These are phyloP conservation scores for Ophiocordyceps unilateralis DNA, from an alignment of 2,329 filamentous ascomycete genomes.

Conservation along the genomic window DNA sequence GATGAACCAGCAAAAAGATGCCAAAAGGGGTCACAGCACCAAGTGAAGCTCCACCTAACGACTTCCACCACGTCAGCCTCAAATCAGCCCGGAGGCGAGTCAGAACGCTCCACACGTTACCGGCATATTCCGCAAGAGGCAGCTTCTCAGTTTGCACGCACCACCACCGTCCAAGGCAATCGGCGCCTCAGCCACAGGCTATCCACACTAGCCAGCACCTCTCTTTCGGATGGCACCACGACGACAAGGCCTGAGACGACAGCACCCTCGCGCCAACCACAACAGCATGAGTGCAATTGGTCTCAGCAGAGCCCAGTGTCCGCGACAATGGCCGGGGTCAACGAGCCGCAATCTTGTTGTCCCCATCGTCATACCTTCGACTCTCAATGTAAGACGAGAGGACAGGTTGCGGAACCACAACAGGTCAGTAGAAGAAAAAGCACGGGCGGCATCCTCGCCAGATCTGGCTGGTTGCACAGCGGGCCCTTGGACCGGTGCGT, in stretches of 20 bases:
- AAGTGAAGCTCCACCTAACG: constrained; percentile 2
- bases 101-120: constrained; percentile 11
- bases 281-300: constrained; percentile 22
- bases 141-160: constrained; percentile 35
- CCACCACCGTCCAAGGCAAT: constrained; percentile 27
- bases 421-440: constrained; percentile 17
- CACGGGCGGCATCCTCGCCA: constrained; percentile 16
- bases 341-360: constrained; percentile 7
- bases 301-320: constrained; percentile 22
- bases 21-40: background rate
- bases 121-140: constrained; percentile 36
- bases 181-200: constrained; percentile 23
- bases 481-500: constrained; percentile 1
- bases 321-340: constrained; percentile 17
- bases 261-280: background rate
- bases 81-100: constrained; percentile 5
- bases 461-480: constrained; percentile 3
- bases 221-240: constrained; percentile 16
- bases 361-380: constrained; percentile 15
- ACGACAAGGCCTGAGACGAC: constrained; percentile 6
- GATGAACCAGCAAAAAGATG: background rate
- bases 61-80: constrained; percentile 3
- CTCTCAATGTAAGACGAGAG: constrained; percentile 6
- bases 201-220: constrained; percentile 23
- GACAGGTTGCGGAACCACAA: constrained; percentile 3